Conservation (phyloP, 2,329 filamentous ascomycete genomes). For the Didymella arachidicola region DNA sequence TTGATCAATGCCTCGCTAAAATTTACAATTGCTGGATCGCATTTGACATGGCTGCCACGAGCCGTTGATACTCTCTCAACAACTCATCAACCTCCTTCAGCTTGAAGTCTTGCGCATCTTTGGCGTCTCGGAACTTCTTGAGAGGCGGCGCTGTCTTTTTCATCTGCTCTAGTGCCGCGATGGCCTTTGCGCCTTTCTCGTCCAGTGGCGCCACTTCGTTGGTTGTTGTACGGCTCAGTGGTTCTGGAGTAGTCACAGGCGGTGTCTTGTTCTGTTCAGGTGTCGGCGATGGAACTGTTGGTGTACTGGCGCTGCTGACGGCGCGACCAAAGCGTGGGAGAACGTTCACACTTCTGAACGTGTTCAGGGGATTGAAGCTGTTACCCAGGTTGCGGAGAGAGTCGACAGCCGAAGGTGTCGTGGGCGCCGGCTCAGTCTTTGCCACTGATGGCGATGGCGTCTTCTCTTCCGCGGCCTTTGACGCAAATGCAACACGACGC, state of each 20-base stretch:
- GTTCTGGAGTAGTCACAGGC: conserved; percentile 32
- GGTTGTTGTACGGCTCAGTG: conserved; percentile 27
- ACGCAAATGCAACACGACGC: conserved; percentile 63
- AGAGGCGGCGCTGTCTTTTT: conserved; percentile 56
- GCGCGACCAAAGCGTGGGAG: conserved; percentile 77
- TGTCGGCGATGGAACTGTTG: conserved; percentile 52
- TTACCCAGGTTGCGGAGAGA: conserved; percentile 83
- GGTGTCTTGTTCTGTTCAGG: conserved; percentile 41
- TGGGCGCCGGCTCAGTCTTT: conserved; percentile 40
- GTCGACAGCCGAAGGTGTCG: conserved; percentile 71
- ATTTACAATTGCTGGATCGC: conserved; percentile 48
- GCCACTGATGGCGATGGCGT: conserved; percentile 27
- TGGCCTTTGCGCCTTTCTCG: conserved; percentile 51
- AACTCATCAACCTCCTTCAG: conserved; percentile 59
- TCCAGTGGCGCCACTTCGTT: conserved; percentile 34
- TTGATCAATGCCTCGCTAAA: conserved; percentile 2
- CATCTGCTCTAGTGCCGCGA: conserved; percentile 55
- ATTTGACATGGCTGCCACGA: conserved; percentile 55
- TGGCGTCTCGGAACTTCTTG: conserved; percentile 57
- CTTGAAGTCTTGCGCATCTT: conserved; percentile 56
- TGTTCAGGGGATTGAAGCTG: conserved; percentile 81
- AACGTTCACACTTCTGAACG: conserved; percentile 75
- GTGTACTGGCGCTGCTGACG: conserved; percentile 52
- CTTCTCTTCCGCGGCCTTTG: conserved; percentile 39
- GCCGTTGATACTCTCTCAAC: conserved; percentile 53